A percentile compares a stretch with the other conserved stretches of the same genome.
phyloP scores from a whole-genome alignment of 495 filamentous ascomycete species.

The Gamarada debralockiae region DNA sequence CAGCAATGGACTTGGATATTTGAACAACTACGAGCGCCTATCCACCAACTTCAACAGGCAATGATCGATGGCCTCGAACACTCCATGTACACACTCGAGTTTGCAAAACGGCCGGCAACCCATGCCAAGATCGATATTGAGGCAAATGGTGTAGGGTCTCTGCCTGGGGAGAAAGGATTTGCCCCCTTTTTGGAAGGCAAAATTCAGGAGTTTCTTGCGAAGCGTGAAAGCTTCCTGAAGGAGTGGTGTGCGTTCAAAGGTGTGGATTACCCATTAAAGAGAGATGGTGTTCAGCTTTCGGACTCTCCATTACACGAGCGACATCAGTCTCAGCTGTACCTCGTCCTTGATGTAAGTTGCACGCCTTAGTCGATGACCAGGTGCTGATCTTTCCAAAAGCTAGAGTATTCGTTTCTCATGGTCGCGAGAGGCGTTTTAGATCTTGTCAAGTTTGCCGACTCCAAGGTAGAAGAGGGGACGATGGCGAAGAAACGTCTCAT shows the following conservation, averaged over 20 bases:
- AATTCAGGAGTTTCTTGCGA: constrained; percentile 50
- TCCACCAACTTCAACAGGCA: constrained; percentile 22
- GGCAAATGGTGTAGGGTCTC: constrained; percentile 41
- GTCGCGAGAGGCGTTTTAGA: constrained; percentile 42
- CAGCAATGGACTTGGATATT: constrained; percentile 1
- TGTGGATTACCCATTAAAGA: constrained; percentile 25
- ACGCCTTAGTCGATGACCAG: not conserved
- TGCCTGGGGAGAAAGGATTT: constrained; percentile 61
- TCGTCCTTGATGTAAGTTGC: constrained; percentile 63
- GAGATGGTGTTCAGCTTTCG: not conserved
- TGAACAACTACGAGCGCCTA: not conserved
- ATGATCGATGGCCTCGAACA: constrained; percentile 70
- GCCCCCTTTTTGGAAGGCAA: constrained; percentile 48
- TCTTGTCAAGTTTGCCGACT: constrained; percentile 63
- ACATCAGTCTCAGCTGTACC: constrained; percentile 61
- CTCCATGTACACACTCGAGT: constrained; percentile 49
- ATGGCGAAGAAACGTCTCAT: constrained; percentile 57
- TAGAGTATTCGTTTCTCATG: not conserved
- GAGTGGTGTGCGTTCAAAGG: constrained; percentile 32
- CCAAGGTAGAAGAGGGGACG: constrained; percentile 56
- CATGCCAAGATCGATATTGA: constrained; percentile 52
- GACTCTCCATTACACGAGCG: constrained; percentile 29
- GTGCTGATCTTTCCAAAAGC: not conserved
- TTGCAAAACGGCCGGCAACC: constrained; percentile 45
- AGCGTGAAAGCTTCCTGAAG: constrained; percentile 29